Evolutionary conservation across 345 rosid genomes (phyloP), one percentile per base, ranked within the genome.

Genomic region (Eucalyptus microcorys): DNA sequence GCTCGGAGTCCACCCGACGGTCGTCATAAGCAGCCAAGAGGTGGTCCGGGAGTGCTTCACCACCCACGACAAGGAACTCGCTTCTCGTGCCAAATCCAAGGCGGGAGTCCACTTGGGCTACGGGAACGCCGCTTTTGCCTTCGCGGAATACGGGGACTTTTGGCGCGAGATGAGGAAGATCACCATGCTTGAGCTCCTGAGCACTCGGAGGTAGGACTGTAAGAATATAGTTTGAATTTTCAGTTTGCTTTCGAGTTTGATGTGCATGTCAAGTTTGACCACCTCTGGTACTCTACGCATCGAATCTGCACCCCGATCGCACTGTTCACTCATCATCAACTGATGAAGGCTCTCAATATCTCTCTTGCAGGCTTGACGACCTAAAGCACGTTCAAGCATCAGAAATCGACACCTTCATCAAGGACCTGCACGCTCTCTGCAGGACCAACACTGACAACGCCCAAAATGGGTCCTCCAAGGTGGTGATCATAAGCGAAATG

Each of bases 91-190:
- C 24, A 93, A 83, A 87, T 90, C 93, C 80, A 93, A 93, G 12
- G 91, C 91, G 2, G 96, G 97, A 10, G 90, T 91, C 79, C 88
- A 95, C 57, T 30, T 96, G 27, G 96, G 96, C 22, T 95, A 96
- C 68, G 90, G 94, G 88, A 90, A 92, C 87, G 96, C 97, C 13
- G 8, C 87, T 16, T 88, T 96, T 7, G 89, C 92, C 14, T 34
- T 96, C 14, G 93, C 95, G 22, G 95, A 96, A 2, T 95, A 95
- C 34, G 97, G 98, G 26, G 89, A 91, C 40, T 93, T 94, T 43
- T 96, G 97, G 97, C 95, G 96, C 7, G 92, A 93, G 59, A 83
- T 96, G 45, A 93, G 98, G 49, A 95, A 94, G 89, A 87, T 95
- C 32, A 86, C 91, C 86, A 93, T 94, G 49, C 89, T 93, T 22